Evolutionary conservation across 2,329 filamentous ascomycete species (phyloP), one percentile per base, ranked within the genome.

Genomic region (Colletotrichum tofieldiae): DNA sequence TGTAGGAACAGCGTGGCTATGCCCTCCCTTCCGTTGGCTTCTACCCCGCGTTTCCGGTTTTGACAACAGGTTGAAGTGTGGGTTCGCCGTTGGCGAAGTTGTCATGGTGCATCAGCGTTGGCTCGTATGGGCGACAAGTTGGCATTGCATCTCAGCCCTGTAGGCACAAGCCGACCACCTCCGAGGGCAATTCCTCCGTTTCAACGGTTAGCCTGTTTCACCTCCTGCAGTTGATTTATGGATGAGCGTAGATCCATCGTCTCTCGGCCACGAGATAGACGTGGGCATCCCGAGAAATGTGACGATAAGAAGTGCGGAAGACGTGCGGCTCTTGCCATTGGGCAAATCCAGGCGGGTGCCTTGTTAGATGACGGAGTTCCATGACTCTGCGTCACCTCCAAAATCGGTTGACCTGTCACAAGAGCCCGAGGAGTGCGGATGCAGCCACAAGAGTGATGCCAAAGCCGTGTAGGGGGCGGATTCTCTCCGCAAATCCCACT

Each of bases 201-300:
- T 69, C 58, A 64, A 45, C 43, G 29, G 18, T 64, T 69, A 69
- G 65, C 37, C 43, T 69, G 65, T 72, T 72, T 72, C 59, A 69
- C 23, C 49, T 58, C n/a, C 58, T 72, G 65, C 58, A 72, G 45
- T 37, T 41, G 23, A 63, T 41, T 56, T 52, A 52, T 35, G 47
- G 61, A 47, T 45, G 45, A n/a, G 37, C 23, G 65, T 45, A 54
- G n/a, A 69, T 59, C 52, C 32, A 39, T 45, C 56, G 52, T 51
- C 43, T 68, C 37, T 20, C 12, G 35, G 23, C 45, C 58, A 63
- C 55, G 45, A 60, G 55, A 32, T n/a, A 56, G 43, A 43, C 61
- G 23, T 23, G 16, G 45, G 32, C 35, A 49, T 58, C 49, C 51
- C 41, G 23, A 14, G 5, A 51, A 52, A 41, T 45, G 68, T 41